Conservation (phyloP, 768 basidiomycete genomes). For the Pulveroboletus sp. region DNA sequence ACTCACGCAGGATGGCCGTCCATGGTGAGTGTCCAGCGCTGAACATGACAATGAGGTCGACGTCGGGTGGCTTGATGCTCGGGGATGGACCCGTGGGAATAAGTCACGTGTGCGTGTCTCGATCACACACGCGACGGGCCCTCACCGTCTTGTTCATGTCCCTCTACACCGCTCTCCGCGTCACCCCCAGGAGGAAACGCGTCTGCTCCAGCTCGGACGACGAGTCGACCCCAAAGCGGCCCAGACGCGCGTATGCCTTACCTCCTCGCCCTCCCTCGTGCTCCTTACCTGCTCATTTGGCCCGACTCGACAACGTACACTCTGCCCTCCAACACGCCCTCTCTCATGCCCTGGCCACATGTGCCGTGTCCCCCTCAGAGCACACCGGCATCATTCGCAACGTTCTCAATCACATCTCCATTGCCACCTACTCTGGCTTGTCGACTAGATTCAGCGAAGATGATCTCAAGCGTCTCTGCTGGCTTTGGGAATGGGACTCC, state of each 20-base stretch:
- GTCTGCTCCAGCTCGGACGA: conserved; percentile 46
- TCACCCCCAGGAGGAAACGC: conserved; percentile 72
- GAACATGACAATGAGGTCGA: conserved; percentile 1
- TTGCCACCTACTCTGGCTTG: conserved; percentile 64
- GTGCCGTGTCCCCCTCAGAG: conserved; percentile 69
- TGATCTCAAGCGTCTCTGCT: conserved; percentile 73
- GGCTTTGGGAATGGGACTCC: conserved; percentile 88
- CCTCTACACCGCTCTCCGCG: conserved; percentile 38
- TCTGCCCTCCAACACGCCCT: conserved; percentile 75
- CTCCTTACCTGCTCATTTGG: conserved; percentile 52
- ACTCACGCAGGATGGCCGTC: conserved; percentile 18
- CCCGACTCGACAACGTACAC: conserved; percentile 59
- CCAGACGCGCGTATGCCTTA: conserved; percentile 45
- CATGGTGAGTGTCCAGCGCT: conserved; percentile 3
- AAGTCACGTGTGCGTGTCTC: conserved; percentile 32
- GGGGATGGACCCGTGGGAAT: conserved; percentile 22
- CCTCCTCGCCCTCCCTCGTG: conserved; percentile 42
- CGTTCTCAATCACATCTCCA: conserved; percentile 72
- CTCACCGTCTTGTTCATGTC: conserved; percentile 5
- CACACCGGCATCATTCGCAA: conserved; percentile 74
- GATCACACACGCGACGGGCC: conserved; percentile 11
- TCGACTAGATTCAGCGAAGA: conserved; percentile 58
- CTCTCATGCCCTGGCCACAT: conserved; percentile 80
- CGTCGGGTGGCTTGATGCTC: neutral
- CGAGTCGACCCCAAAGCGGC: conserved; percentile 61